Conservation (phyloP, 495 filamentous ascomycete genomes). For the Sabuloglossum arenarium region DNA sequence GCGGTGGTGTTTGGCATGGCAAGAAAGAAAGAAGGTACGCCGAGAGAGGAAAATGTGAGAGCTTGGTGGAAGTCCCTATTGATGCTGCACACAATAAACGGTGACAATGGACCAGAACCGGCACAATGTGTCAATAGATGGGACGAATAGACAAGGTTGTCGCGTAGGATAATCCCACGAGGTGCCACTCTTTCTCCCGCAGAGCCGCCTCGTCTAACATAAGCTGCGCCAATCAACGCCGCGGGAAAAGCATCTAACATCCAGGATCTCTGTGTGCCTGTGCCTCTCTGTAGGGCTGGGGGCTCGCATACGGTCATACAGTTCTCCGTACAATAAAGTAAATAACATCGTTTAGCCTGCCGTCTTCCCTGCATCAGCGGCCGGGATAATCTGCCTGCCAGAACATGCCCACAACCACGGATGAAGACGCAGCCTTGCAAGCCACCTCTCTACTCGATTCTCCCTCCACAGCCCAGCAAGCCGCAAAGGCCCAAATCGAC, state of each 20-base stretch:
- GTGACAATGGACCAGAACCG: not conserved
- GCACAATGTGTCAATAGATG: too few relatives aligned
- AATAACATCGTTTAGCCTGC: not conserved
- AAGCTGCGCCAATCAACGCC: not conserved
- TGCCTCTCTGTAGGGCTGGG: not conserved
- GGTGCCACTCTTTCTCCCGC: not conserved
- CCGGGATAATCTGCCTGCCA: not conserved
- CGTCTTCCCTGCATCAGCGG: not conserved
- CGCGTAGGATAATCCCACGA: not conserved
- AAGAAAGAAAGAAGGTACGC: not conserved
- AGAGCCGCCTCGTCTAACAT: not conserved
- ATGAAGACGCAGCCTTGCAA: slow-evolving; percentile 17
- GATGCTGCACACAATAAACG: not conserved
- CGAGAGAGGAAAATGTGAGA: not conserved
- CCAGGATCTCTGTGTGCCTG: not conserved
- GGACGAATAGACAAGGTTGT: too few relatives aligned
- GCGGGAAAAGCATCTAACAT: not conserved
- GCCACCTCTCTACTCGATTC: slow-evolving; percentile 13
- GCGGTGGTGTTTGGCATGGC: not conserved
- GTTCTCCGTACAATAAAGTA: not conserved
- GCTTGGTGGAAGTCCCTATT: not conserved
- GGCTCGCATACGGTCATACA: not conserved
- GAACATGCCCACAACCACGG: slow-evolving; percentile 8
- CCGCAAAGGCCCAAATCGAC: slow-evolving; percentile 10
- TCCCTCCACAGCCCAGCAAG: slow-evolving; percentile 11